Conservation (phyloP, 352 stramenopile genomes). For the Blastocystis sp. region DNA sequence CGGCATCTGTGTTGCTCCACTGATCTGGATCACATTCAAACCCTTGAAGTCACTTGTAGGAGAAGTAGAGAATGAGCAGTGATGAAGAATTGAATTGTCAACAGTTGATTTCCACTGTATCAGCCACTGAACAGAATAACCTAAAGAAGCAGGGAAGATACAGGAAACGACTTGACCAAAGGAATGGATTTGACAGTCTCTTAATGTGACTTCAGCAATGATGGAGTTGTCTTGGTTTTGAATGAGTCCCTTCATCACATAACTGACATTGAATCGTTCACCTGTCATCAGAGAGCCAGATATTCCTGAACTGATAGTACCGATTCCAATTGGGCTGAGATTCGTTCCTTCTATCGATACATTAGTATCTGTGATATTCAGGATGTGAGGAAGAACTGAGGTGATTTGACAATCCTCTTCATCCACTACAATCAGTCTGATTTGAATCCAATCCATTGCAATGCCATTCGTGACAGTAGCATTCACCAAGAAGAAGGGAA, state of each 20-base stretch:
- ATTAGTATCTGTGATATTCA: not conserved
- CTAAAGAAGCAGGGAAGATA: not conserved
- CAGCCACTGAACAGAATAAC: not conserved
- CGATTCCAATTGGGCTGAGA: not conserved
- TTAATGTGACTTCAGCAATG: not conserved
- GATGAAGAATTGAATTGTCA: not conserved
- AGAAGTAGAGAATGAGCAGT: not conserved
- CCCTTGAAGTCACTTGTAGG: not conserved
- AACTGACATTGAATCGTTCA: not conserved
- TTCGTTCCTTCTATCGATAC: not conserved
- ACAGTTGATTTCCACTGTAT: not conserved
- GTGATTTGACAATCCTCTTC: not conserved
- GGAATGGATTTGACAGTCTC: not conserved
- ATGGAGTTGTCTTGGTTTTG: not conserved
- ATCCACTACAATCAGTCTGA: not conserved
- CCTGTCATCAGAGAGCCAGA: not conserved
- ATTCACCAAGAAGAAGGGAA: not conserved
- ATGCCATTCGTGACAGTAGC: constrained; percentile 17
- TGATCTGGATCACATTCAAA: not conserved
- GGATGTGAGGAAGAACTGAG: not conserved
- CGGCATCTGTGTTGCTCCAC: not conserved
- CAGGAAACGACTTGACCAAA: not conserved
- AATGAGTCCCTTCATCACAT: not conserved
- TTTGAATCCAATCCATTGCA: not conserved
- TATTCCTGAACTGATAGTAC: not conserved